Evolutionary conservation across 139 green algal genomes (phyloP).

Genomic region (Asterochloris erici): DNA sequence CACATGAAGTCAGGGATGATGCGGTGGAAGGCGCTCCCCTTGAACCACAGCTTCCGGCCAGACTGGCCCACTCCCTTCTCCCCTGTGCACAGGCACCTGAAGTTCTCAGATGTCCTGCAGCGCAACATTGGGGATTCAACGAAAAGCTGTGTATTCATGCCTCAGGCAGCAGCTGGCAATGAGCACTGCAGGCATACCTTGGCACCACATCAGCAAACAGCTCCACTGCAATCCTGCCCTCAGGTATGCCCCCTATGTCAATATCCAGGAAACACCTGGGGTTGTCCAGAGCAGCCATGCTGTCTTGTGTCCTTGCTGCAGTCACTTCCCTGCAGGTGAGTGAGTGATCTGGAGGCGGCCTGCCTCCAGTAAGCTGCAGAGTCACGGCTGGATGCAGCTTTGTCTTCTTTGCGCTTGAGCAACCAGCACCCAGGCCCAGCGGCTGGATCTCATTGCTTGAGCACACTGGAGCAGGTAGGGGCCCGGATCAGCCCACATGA

Average conservation of each 20-base stretch:
- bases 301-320: too few species aligned
- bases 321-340: too few species aligned
- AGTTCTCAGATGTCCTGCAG: conserved; percentile 84
- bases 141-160: conserved; percentile 77
- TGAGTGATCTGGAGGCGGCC: too few species aligned
- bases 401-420: too few species aligned
- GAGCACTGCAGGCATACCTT: neutral
- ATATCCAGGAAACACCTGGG: conserved; percentile 61
- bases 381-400: too few species aligned
- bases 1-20: conserved; percentile 32
- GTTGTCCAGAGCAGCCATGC: conserved; percentile 14
- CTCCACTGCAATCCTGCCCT: conserved; percentile 29
- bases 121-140: conserved; percentile 51
- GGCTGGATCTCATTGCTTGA: too few species aligned
- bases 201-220: conserved; percentile 21
- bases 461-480: too few species aligned
- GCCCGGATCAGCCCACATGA: too few species aligned
- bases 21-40: conserved; percentile 49
- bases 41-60: conserved; percentile 55
- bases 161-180: conserved; percentile 30
- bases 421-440: too few species aligned
- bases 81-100: conserved; percentile 56
- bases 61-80: conserved; percentile 34
- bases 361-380: too few species aligned
- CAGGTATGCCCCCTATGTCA: conserved; percentile 60